Percentiles rank a stretch among this genome's conserved stretches.
Conservation (phyloP, 1,139 yeast genomes). For the Yamadazyma blattariae region DNA sequence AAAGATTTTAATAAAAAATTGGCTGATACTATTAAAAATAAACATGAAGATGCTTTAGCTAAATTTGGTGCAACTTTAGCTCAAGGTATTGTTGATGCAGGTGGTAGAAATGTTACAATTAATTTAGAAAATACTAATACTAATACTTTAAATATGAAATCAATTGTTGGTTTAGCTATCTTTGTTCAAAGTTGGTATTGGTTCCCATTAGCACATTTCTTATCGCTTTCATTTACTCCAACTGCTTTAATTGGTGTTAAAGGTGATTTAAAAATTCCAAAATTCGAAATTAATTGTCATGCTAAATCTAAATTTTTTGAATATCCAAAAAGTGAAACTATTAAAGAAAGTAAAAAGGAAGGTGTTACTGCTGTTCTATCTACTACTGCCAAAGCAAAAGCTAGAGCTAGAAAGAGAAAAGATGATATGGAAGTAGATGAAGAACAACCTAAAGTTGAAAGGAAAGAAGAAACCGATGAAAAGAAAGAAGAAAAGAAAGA, state of each 20-base stretch:
- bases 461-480: constrained; percentile 21
- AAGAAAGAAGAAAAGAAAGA: constrained; percentile 19
- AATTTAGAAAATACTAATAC: constrained; percentile 88
- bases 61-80: constrained; percentile 97
- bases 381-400: constrained; percentile 89
- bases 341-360: constrained; percentile 80
- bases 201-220: constrained; percentile 95
- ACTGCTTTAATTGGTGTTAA: constrained; percentile 88
- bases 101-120: constrained; percentile 97
- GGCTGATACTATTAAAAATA: constrained; percentile 73
- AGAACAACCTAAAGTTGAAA: constrained; percentile 32
- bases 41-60: constrained; percentile 95
- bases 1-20: constrained; percentile 71
- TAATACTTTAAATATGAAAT: constrained; percentile 84
- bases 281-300: constrained; percentile 77
- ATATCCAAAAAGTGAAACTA: constrained; percentile 84
- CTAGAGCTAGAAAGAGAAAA: constrained; percentile 77
- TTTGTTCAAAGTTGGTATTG: constrained; percentile 97
- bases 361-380: constrained; percentile 92
- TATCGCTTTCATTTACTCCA: constrained; percentile 89
- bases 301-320: constrained; percentile 77
- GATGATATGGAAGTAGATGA: constrained; percentile 33
- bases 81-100: constrained; percentile 98
- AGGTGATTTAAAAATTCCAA: constrained; percentile 80
- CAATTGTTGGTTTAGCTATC: constrained; percentile 87